Base-by-base conservation (phyloP, 306 rosid genomes). In the Vigna nakashimae region DNA sequence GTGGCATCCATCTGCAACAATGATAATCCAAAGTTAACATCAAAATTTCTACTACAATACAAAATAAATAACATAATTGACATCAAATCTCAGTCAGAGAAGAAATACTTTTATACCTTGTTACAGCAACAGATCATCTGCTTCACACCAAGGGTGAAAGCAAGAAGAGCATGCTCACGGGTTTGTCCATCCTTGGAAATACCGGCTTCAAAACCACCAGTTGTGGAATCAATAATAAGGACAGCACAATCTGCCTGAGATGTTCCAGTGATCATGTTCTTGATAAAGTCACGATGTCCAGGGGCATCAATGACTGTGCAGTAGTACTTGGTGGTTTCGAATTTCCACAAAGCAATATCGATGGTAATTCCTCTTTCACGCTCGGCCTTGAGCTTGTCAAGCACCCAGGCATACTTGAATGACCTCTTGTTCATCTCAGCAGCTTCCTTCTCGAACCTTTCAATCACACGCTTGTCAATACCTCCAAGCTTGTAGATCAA, bases 251-350 rank as follows among this genome's bases (percentile, higher is more conserved):
- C 88, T 57, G 88, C 91, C 71, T 87, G 91, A 5, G 87, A 82
- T 2, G 91, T 85, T 46, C 89, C 91, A 0, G 89, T 85, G 22
- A 85, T 85, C 89, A 88, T 88, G 84, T 88, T 85, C 86, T 85
- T 87, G 73, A 87, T 87, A 30, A 83, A 83, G 9, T 83, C 86
- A 59, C 83, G 83, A 68, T 83, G 86, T 50, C 86, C 86, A 1
- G 91, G 89, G 2, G 89, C 91, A 83, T 88, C 86, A 55, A 85
- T 87, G 65, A 87, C 87, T 0, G 88, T 87, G 82, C 91, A 87
- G 80, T 85, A 84, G 84, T 87, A 85, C 74, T 80, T 82, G 59
- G 82, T 82, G 72, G 86, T 82, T 11, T 82, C 86, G 0, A 82
- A 82, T 26, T 82, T 82, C 86, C 86, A 82, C 86, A 82, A 40